Evolutionary conservation across 1,284 basidiomycete genomes (phyloP), one percentile per base, ranked within the genome.

Genomic region (Flammula alnicola): DNA sequence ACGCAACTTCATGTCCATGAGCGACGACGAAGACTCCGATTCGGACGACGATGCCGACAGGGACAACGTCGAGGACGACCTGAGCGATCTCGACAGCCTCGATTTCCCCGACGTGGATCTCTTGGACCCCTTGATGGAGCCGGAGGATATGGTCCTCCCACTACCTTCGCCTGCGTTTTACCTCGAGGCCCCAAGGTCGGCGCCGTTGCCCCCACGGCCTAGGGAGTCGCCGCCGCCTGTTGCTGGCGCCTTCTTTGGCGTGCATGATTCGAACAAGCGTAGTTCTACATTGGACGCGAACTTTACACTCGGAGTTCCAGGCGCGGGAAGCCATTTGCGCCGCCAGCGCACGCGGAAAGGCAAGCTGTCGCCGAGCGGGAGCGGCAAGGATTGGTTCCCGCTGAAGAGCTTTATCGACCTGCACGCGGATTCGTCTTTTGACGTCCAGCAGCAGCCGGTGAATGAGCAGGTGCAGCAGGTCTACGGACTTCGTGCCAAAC

Each of bases 321-420:
- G n/a, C n/a, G n/a, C n/a, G n/a, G n/a, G n/a, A n/a, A n/a, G n/a
- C n/a, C n/a, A n/a, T n/a, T 37, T 47, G 17, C 44, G 53, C 41
- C 40, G 51, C 25, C 38, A 47, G 46, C 51, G 52, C 27, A 48
- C 37, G 8, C 49, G 40, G 43, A 12, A 47, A 51, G 19, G 37
- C 50, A 26, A 39, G 40, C 31, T n/a, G n/a, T 38, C 35, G n/a
- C 22, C 30, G 38, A 44, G 27, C 29, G 37, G 32, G 12, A 26
- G 46, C 19, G 51, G 59, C 11, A 65, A 60, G 17, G 71, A 71
- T 8, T 69, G 67, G 67, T 67, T 69, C 52, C 66, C 68, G 0
- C 68, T 85, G 39, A 75, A 75, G 48, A 83, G 81, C 55, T 86
- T 86, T 63, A 84, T 85, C 54, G 84, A 86, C 62, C 67, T 86